These are phyloP conservation scores for Vanderwaltozyma tropicalis DNA, from an alignment of 805 yeast species.

Conservation along the genomic window DNA sequence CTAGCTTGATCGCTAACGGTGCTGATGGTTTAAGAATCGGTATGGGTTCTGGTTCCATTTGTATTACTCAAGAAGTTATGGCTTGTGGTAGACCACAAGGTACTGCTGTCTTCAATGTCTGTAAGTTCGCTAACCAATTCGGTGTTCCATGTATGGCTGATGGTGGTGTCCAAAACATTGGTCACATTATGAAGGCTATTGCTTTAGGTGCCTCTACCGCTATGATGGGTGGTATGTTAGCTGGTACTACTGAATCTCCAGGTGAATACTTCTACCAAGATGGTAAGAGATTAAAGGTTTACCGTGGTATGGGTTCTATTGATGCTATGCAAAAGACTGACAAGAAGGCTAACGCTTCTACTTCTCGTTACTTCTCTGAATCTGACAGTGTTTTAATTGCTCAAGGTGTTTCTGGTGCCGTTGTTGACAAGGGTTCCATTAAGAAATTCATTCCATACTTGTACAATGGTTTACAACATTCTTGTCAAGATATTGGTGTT, in stretches of 20 bases:
- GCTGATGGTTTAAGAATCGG: constrained; percentile 98
- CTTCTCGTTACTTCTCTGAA: constrained; percentile 96
- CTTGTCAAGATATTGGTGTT: constrained; percentile 96
- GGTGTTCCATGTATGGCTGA: constrained; percentile 99
- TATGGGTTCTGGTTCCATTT: constrained; percentile 99
- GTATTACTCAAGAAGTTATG: constrained; percentile 99
- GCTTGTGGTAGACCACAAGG: constrained; percentile 99
- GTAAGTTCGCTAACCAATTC: constrained; percentile 86
- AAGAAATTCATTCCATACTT: constrained; percentile 90
- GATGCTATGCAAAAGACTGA: constrained; percentile 96
- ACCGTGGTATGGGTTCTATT: constrained; percentile 99
- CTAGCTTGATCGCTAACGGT: constrained; percentile 86
- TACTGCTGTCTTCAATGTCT: constrained; percentile 91
- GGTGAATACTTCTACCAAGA: constrained; percentile 97
- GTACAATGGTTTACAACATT: constrained; percentile 92
- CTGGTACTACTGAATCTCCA: constrained; percentile 97
- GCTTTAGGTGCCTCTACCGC: constrained; percentile 95
- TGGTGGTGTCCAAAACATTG: constrained; percentile 98
- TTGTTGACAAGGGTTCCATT: constrained; percentile 92
- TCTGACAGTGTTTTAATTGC: constrained; percentile 92
- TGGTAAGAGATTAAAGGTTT: constrained; percentile 92
- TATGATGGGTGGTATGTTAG: constrained; percentile 99
- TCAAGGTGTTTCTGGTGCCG: constrained; percentile 97
- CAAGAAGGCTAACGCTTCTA: constrained; percentile 87
- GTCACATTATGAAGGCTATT: constrained; percentile 93